phyloP scores from a whole-genome alignment of 208 protist species.

The Phytomonas sp. region DNA sequence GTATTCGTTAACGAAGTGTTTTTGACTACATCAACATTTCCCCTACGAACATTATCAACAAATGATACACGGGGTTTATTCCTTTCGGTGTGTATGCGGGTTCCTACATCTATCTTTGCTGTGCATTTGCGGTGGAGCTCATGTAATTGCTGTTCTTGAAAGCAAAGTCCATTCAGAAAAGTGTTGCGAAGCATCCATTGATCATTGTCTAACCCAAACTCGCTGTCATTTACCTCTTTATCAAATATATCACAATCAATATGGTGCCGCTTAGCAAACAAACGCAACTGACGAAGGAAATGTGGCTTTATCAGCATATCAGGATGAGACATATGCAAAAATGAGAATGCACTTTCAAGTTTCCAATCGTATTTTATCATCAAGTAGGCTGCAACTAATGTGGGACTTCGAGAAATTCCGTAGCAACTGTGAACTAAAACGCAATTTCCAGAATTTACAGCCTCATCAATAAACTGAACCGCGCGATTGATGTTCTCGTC shows the following conservation, averaged over 20 bases:
- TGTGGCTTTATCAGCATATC: constrained; percentile 87
- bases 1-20: constrained; percentile 44
- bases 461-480: constrained; percentile 83
- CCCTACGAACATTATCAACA: constrained; percentile 69
- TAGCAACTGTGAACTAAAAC: constrained; percentile 85
- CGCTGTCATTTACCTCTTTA: constrained; percentile 61
- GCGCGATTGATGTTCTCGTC: constrained; percentile 75
- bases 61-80: constrained; percentile 18
- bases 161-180: constrained; percentile 76
- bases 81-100: constrained; percentile 16
- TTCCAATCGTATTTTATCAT: constrained; percentile 91
- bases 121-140: constrained; percentile 58
- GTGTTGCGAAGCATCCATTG: constrained; percentile 91
- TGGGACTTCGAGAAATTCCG: constrained; percentile 74
- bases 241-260: constrained; percentile 83
- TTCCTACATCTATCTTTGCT: constrained; percentile 51
- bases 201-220: constrained; percentile 85
- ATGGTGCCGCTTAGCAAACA: constrained; percentile 75
- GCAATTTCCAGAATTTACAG: constrained; percentile 70
- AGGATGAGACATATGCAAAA: constrained; percentile 83
- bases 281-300: constrained; percentile 82
- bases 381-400: constrained; percentile 82
- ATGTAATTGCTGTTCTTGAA: constrained; percentile 54
- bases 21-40: constrained; percentile 26
- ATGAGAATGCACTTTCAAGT: constrained; percentile 76